These are phyloP conservation scores for Fusarium avenaceum DNA, from an alignment of 2,329 filamentous ascomycete genomes.

Conservation along the genomic window DNA sequence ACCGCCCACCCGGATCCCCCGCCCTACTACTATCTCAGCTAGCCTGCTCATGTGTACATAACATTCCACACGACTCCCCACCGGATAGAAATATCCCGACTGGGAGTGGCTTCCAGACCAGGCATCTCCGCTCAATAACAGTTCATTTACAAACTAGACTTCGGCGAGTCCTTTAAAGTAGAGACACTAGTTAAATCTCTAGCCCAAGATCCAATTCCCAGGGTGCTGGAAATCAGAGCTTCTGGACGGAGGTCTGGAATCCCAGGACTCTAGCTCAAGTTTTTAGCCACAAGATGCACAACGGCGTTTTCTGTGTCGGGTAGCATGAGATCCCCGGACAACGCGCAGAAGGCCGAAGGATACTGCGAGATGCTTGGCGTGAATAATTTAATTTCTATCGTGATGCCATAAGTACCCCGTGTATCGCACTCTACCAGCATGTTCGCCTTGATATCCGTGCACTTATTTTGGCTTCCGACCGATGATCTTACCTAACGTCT, in stretches of 20 bases:
- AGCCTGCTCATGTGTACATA: too few relatives aligned
- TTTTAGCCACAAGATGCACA: not conserved
- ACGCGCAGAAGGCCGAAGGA: not conserved
- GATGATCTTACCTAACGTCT: not conserved
- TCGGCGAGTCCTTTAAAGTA: too few relatives aligned
- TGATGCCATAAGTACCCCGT: not conserved
- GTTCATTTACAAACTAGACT: too few relatives aligned
- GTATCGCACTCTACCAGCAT: not conserved
- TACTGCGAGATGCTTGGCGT: not conserved
- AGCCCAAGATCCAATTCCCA: too few relatives aligned
- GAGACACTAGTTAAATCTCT: too few relatives aligned
- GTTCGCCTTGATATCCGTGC: not conserved
- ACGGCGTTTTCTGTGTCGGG: not conserved
- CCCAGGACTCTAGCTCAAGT: not conserved
- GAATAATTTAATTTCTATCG: rapidly evolving
- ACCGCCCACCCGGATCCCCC: too few relatives aligned
- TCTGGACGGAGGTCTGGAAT: not conserved
- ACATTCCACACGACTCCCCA: too few relatives aligned
- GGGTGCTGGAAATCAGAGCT: not conserved
- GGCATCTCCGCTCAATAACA: too few relatives aligned
- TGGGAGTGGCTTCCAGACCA: too few relatives aligned
- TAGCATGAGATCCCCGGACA: not conserved
- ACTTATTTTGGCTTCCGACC: not conserved
- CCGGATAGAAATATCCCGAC: too few relatives aligned
- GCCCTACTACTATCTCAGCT: too few relatives aligned